Percentiles rank a stretch among this genome's conserved stretches.
Conservation (phyloP, 768 basidiomycete genomes). For the Termitomyces sp. region DNA sequence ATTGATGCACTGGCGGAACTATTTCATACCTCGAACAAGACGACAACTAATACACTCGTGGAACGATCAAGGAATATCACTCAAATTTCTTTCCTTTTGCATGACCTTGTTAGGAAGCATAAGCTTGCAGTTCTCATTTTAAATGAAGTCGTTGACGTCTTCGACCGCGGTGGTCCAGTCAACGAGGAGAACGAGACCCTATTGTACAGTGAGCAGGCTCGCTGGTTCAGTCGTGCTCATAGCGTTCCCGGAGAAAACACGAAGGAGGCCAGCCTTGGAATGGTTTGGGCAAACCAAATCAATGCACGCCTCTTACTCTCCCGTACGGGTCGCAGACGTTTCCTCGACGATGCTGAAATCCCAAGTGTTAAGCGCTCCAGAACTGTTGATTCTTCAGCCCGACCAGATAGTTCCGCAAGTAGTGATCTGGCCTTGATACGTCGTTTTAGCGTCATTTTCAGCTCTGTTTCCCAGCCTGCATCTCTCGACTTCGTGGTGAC, state of each 20-base stretch:
- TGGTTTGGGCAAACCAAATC: constrained; percentile 93
- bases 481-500: constrained; percentile 79
- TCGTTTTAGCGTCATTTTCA: constrained; percentile 76
- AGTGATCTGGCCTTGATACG: constrained; percentile 58
- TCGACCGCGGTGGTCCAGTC: constrained; percentile 32
- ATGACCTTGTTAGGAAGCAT: constrained; percentile 61
- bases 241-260: constrained; percentile 51
- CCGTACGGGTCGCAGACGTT: constrained; percentile 66
- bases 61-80: constrained; percentile 72
- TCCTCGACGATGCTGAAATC: constrained; percentile 37
- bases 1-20: constrained; percentile 89
- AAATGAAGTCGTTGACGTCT: constrained; percentile 88
- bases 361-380: constrained; percentile 23
- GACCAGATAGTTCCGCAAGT: background rate
- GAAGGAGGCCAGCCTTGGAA: constrained; percentile 83
- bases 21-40: constrained; percentile 63
- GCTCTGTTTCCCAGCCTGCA: constrained; percentile 49
- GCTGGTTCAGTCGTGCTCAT: constrained; percentile 71
- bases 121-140: constrained; percentile 76
- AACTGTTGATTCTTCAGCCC: constrained; percentile 7
- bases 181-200: constrained; percentile 33
- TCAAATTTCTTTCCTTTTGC: constrained; percentile 66
- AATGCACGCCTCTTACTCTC: constrained; percentile 82
- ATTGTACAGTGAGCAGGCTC: constrained; percentile 68
- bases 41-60: constrained; percentile 57